Percentiles rank a stretch among this genome's conserved stretches.
phyloP scores from a whole-genome alignment of 768 basidiomycete genomes.

The Podaxis carcinomalis region DNA sequence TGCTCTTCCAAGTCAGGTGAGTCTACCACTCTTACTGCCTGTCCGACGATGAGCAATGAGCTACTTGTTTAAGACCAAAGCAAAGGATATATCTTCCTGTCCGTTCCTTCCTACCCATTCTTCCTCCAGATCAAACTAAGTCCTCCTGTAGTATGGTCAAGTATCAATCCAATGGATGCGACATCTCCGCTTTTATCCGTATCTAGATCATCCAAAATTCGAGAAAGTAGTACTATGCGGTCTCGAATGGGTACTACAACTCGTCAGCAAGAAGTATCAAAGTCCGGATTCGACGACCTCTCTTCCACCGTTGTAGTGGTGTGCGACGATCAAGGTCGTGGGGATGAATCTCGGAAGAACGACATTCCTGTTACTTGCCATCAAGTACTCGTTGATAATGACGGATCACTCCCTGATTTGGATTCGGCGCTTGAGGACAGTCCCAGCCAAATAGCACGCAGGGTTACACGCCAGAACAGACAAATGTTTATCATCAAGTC shows the following conservation, averaged over 20 bases:
- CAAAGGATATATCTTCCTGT: slow-evolving; percentile 3
- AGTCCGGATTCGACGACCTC: not conserved
- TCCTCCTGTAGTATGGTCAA: not conserved
- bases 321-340: not conserved
- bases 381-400: not conserved
- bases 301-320: not conserved
- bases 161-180: not conserved
- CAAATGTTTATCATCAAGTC: not conserved
- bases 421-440: not conserved
- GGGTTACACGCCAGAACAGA: slow-evolving; percentile 1
- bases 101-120: not conserved
- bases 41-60: not conserved
- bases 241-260: not conserved
- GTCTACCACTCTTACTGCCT: not conserved
- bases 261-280: not conserved
- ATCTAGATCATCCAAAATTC: not conserved
- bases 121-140: not conserved
- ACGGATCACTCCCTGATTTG: not conserved
- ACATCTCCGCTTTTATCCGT: slow-evolving; percentile 3
- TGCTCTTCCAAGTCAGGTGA: slow-evolving; percentile 13
- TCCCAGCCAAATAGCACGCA: not conserved
- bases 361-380: not conserved
- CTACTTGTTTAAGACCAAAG: not conserved
- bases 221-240: not conserved
- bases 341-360: not conserved